Conservation (phyloP, 441 rosid genomes). For the Eugenia klotzschiana region DNA sequence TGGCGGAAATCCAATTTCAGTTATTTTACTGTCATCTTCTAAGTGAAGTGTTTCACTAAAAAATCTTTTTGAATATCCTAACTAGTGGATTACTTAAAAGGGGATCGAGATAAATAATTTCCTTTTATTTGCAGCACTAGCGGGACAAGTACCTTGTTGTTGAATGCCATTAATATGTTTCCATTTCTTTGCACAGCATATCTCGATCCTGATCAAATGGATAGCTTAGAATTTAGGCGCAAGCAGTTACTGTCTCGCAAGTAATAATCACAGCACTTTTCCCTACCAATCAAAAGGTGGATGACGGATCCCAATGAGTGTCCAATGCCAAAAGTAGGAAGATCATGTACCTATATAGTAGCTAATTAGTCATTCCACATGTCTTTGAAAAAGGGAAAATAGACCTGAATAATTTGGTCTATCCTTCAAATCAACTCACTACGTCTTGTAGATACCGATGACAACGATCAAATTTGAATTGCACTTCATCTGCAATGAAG, state of each 20-base stretch:
- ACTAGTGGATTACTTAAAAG: background rate
- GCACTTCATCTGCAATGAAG: conserved; percentile 84
- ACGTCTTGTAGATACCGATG: conserved; percentile 54
- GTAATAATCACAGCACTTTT: background rate
- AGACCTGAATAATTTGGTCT: background rate
- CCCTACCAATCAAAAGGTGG: conserved; percentile 84
- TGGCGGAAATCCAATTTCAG: background rate
- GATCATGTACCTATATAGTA: conserved; percentile 52
- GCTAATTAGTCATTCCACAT: background rate
- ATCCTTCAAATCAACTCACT: conserved; percentile 28
- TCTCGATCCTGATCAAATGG: conserved; percentile 51
- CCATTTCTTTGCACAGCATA: conserved; percentile 88
- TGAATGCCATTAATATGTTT: conserved; percentile 77
- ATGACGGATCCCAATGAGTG: conserved; percentile 91
- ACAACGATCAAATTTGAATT: conserved; percentile 84
- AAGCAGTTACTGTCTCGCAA: background rate
- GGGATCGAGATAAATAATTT: background rate
- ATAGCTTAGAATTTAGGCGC: conserved; percentile 10
- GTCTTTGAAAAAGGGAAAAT: background rate
- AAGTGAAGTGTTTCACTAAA: background rate
- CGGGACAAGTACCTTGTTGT: conserved; percentile 60
- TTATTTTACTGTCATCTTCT: background rate
- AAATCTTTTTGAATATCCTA: background rate
- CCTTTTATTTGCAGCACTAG: background rate
- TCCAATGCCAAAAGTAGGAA: conserved; percentile 88